Evolutionary conservation across 495 filamentous ascomycete species (phyloP), one percentile per base, ranked within the genome.

Genomic region (Neurospora sublineolata): DNA sequence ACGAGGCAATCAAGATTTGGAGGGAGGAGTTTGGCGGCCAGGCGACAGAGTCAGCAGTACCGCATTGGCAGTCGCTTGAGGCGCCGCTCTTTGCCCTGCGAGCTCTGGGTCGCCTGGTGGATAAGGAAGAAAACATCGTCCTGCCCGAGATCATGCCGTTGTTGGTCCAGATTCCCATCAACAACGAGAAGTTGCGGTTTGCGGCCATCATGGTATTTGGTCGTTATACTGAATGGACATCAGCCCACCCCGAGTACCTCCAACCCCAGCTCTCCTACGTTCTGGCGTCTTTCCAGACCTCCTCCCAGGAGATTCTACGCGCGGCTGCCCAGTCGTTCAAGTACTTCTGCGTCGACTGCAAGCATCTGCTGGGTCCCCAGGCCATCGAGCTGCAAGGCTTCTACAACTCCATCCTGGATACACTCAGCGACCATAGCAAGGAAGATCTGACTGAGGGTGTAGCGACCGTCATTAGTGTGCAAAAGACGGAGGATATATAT

Each of bases 41-140:
- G 78, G 89, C 92, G 20, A 90, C 84, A 23, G 82, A 85, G 52
- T 84, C 87, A n/a, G 81, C 83, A n/a, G 94, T 98, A n/a, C 93
- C 93, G 5, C 90, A 97, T 72, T 99, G 95, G 95, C 95, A 98
- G 81, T 89, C 94, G 76, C 85, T 99, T 11, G 95, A 99, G 80
- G 94, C 96, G 6, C 94, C 95, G 4, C 85, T 99, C 14, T 99
- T 99, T 79, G 92, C 92, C 72, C 89, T 99, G 85, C 88, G 95
- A 69, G 95, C 95, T 1, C 97, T 99, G 93, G 95, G 95, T 10
- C 91, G 94, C 58, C 97, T 97, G 94, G 94, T 99, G 18, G 90
- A 94, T 16, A 87, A 89, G 41, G 90, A 96, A 69, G 95, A 99
- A 78, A 91, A 86, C 73, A 88, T 89, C 33, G 89, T 99, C 70